Base-by-base conservation (phyloP, 139 green algal genomes). In the Chara braunii region DNA sequence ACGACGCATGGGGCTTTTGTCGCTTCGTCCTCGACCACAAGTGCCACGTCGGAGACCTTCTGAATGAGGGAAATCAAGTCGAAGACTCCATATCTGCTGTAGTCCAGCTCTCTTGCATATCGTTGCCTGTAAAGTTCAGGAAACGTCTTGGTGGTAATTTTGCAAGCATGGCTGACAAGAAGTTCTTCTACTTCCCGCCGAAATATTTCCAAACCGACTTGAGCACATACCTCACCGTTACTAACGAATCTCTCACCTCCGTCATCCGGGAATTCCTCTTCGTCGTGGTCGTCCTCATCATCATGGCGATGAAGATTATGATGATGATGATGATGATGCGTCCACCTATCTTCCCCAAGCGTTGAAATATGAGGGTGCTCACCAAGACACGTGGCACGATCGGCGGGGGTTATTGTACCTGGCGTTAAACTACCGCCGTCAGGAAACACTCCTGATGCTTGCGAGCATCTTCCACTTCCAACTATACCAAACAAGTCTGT, bases 101-200 rank as follows among this genome's bases (percentile, higher is more conserved):
- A n/a, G n/a, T n/a, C n/a, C n/a, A n/a, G 29, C 8, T 8, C 8
- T 55, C 35, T 7, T 55, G 29, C 45, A 31, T 55, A 55, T 7
- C 45, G 5, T 55, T 7, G 5, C 8, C 8, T 55, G 8, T 55
- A 55, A 55, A 31, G 6, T 40, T 5, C 8, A 7, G 6, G 35
- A 5, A 55, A 31, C 8, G 33, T 30, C 6, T 8, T 14, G 6
- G 35, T 7, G 6, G 45, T 28, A 14, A 55, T 55, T 7, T 7
- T 5, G 33, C 45, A 28, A 28, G 29, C 45, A 7, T 55, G 45
- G 35, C 45, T 55, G 5, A 55, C 45, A 8, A 55, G 8, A 5
- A 55, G 45, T 7, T 55, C 45, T 55, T 55, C 45, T 7, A 55
- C 14, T 55, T 55, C 8, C 45, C 45, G 8, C 6, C 45, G n/a